Conservation (phyloP, 257 asterid species). For the Perilla frutescens region DNA sequence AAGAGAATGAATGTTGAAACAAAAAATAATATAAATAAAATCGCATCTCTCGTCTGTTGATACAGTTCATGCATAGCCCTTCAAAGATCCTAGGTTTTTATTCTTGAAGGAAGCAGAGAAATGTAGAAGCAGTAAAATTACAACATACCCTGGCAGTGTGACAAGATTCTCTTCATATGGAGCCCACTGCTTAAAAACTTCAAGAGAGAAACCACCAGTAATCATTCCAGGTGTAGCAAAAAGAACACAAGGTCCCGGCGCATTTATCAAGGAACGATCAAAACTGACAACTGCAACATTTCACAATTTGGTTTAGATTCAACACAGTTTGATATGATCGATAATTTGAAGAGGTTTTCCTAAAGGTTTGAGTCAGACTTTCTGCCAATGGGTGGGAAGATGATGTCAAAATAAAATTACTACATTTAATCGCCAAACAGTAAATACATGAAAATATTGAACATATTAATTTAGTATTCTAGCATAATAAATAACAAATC, state of each 20-base stretch:
- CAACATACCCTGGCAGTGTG: constrained; percentile 80
- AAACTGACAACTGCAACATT: constrained; percentile 69
- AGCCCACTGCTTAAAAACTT: constrained; percentile 95
- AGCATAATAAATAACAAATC: too few relatives aligned
- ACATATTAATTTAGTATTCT: too few relatives aligned
- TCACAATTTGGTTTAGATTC: constrained; percentile 32
- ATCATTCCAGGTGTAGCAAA: constrained; percentile 98
- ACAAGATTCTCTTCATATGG: constrained; percentile 81
- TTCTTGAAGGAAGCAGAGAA: constrained; percentile 4
- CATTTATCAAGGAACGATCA: constrained; percentile 79
- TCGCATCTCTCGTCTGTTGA: not conserved
- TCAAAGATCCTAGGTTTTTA: not conserved
- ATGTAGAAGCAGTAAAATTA: not conserved
- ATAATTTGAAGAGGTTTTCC: not conserved
- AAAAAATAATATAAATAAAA: not conserved
- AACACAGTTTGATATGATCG: constrained; percentile 1
- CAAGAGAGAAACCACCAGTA: constrained; percentile 93
- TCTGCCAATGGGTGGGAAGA: not conserved
- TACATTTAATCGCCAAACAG: not conserved
- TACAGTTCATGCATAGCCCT: constrained; percentile 19
- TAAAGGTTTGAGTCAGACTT: not conserved
- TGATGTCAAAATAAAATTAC: not conserved
- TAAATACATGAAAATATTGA: not conserved
- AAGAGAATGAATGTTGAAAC: not conserved
- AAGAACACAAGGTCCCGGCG: constrained; percentile 95